A percentile compares a stretch with the other conserved stretches of the same genome.
phyloP scores from a whole-genome alignment of 495 filamentous ascomycete species.

The Ramalina peruviana region DNA sequence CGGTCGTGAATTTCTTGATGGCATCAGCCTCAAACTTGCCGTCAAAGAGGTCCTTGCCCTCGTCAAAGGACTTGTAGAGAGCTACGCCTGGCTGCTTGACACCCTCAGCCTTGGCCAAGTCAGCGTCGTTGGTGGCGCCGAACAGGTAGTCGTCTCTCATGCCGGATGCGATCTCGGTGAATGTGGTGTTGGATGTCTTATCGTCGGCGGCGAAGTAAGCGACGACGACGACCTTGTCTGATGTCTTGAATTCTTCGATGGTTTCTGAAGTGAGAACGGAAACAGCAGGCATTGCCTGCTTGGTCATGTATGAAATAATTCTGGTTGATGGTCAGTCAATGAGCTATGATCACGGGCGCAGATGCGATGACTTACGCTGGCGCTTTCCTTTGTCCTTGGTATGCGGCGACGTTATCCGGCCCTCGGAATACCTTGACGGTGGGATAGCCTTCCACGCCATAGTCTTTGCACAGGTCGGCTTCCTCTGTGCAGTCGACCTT shows the following conservation, averaged over 20 bases:
- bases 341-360: background rate
- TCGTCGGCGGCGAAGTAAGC: conserved; percentile 77
- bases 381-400: conserved; percentile 79
- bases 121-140: conserved; percentile 67
- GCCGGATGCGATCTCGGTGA: conserved; percentile 63
- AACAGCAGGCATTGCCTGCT: conserved; percentile 91
- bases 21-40: conserved; percentile 64
- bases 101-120: conserved; percentile 76
- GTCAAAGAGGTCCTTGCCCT: conserved; percentile 76
- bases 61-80: conserved; percentile 96
- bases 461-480: conserved; percentile 74
- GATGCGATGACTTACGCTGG: conserved; percentile 52
- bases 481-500: conserved; percentile 98
- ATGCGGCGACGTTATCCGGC: conserved; percentile 65
- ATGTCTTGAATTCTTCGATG: conserved; percentile 89
- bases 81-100: conserved; percentile 77
- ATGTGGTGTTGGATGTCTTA: conserved; percentile 71
- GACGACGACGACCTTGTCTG: conserved; percentile 91
- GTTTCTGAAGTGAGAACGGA: conserved; percentile 65
- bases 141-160: conserved; percentile 88
- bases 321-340: conserved; percentile 25
- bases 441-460: conserved; percentile 91
- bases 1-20: conserved; percentile 72
- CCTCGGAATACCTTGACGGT: conserved; percentile 99
- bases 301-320: conserved; percentile 97